Base-by-base conservation (phyloP, 768 basidiomycete species). In the Lentinula sp. region DNA sequence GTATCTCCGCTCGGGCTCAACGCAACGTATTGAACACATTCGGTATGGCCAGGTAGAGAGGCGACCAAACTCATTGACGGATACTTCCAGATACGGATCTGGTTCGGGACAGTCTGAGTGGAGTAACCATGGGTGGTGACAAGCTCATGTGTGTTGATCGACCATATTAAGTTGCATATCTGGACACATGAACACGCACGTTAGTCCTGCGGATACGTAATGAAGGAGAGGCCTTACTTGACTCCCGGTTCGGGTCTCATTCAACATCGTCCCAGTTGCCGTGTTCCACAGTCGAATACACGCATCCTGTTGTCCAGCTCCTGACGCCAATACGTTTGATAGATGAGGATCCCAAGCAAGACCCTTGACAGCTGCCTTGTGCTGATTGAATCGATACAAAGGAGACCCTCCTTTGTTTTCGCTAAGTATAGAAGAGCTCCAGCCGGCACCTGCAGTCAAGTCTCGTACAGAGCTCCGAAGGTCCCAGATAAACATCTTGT, bases 271-370 rank as follows among this genome's bases (percentile, higher is more conserved):
- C 15, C 89, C 89, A 15, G 80, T 85, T 48, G 79, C 71, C 23
- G 83, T 85, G 68, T 91, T 91, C 89, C 89, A 91, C 66, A 89
- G 89, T 42, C 88, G 76, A 53, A 91, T 86, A 66, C 86, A 88
- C 71, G 86, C 87, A 68, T 91, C 89, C 43, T 88, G 87, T n/a
- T 89, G 89, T 7, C 89, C 89, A 15, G 89, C 89, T 8, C 89
- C 89, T 18, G 84, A 85, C 1, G 88, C 89, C 23, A 91, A 72
- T 16, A 89, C 73, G 3, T 87, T 87, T n/a, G 83, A 72, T 57
- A 86, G 76, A 65, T 91, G 89, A 31, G 88, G 87, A 69, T 85
- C 86, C 89, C 89, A 91, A 3, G 88, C 87, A 50, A 91, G 84
- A 10, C 88, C 89, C 67, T 89, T 91, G 59, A 91, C 88, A 1